Evolutionary conservation across 148 eudicot species (phyloP), one percentile per base, ranked within the genome.

Genomic region (Rhododendron mucronatum): DNA sequence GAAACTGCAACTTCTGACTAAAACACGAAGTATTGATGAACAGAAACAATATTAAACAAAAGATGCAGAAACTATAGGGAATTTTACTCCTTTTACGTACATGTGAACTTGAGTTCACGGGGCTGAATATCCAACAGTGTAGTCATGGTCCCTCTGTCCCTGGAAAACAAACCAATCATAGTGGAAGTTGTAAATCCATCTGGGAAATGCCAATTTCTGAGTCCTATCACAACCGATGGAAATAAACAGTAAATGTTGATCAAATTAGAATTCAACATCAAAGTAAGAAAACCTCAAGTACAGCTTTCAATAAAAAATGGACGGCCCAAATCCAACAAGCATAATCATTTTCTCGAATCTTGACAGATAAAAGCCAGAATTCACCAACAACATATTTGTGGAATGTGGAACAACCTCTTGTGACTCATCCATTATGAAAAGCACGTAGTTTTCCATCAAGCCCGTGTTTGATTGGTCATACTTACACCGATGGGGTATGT

Each of bases 91-190:
- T 10, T n/a, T 82, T 28, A 85, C 98, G 75, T 90, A 95, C 98
- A 89, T 71, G 86, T 86, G 89, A 95, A 93, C 85, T 89, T 92
- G 78, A 95, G 93, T 87, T 92, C 91, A 20, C 80, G 88, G 50
- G 98, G 98, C 75, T 91, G 93, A 91, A 95, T 86, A 63, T 90
- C 95, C 89, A 95, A 89, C 21, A 95, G 69, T 61, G 90, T 79
- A 86, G 82, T 89, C 94, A 93, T 93, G 78, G 83, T 88, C 88
- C 80, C 73, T 80, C 81, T 63, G 73, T 7, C 20, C 39, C 82
- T 69, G 80, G 44, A 86, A 51, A 57, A 73, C 82, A 77, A 80
- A 86, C 78, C 18, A 81, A 85, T 85, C 80, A 77, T 79, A n/a
- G 51, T 63, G 26, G n/a, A 55, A 71, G 5, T 10, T 6, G 11